Evolutionary conservation across 768 basidiomycete species (phyloP), one percentile per base, ranked within the genome.

Genomic region (Boletus edulis): DNA sequence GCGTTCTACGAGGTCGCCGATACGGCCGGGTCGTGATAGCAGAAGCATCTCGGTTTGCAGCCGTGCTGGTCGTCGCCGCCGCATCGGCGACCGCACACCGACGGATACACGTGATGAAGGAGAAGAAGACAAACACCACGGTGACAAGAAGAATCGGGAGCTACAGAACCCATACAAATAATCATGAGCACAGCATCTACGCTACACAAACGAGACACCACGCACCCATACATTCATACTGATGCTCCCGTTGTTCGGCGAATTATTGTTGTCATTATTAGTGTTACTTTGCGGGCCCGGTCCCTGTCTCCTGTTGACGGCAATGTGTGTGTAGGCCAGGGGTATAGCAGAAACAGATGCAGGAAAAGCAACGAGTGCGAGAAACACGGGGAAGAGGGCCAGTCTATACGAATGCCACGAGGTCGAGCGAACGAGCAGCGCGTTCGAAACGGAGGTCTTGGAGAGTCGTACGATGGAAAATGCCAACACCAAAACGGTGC

Each of bases 1-100:
- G 86, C 5, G 88, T 91, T 37, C 87, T 78, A 34, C 78, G 71
- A 8, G 73, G 73, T 47, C 80, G 73, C 24, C 70, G 60, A 18
- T 56, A 51, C 9, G 62, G 24, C 38, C 57, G 51, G 4, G 40
- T 24, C 35, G 49, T 6, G 34, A 42, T 67, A 1, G 32, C 27
- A 12, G 59, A 11, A 5, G 32, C 17, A 18, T 20, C 17, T 12
- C 38, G 34, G n/a, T 45, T 51, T 1, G 49, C 13, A 20, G 50
- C 32, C 6, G n/a, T 5, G 0, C n/a, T 43, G 13, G 44, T 4
- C 17, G 20, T 15, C 12, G 32, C 22, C 27, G 45, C 27, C 4
- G 43, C 31, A 27, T 55, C 58, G 11, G 11, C 17, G 4, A 24
- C 38, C 2, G 61, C 42, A 12, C 49, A 54, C 37, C 70, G 63